Conservation (phyloP, 2,329 filamentous ascomycete genomes). For the Neofusicoccum cordaticola region DNA sequence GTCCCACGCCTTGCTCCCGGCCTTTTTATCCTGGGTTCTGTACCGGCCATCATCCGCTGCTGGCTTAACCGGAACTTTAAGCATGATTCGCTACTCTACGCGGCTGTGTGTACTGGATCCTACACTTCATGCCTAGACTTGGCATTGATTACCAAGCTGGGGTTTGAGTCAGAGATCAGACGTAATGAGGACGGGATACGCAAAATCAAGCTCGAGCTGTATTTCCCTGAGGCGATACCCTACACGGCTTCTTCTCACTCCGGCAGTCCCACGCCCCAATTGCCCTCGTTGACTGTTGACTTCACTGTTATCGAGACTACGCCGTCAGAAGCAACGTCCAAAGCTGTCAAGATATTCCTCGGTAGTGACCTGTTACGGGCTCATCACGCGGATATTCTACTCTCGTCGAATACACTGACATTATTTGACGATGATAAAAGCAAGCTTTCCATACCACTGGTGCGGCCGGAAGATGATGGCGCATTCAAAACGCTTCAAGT, state of each 20-base stretch:
- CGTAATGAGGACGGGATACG: conserved; percentile 62
- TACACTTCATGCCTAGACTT: conserved; percentile 80
- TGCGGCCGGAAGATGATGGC: conserved; percentile 82
- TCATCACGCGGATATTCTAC: conserved; percentile 85
- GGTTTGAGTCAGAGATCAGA: conserved; percentile 64
- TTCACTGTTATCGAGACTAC: conserved; percentile 68
- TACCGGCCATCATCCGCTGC: conserved; percentile 91
- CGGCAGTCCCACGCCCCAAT: conserved; percentile 68
- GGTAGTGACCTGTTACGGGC: conserved; percentile 83
- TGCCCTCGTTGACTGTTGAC: conserved; percentile 75
- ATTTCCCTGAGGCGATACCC: conserved; percentile 86
- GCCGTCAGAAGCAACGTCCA: conserved; percentile 49
- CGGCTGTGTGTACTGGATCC: conserved; percentile 87
- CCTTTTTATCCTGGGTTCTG: conserved; percentile 79
- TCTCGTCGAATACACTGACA: conserved; percentile 87
- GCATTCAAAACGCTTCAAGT: conserved; percentile 76
- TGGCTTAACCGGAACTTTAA: conserved; percentile 92
- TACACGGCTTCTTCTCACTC: conserved; percentile 72
- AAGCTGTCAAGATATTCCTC: conserved; percentile 78
- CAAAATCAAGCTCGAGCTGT: conserved; percentile 75
- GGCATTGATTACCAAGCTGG: conserved; percentile 71
- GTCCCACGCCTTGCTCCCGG: conserved; percentile 76
- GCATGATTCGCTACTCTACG: conserved; percentile 84
- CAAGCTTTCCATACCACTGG: conserved; percentile 85
- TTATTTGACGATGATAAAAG: conserved; percentile 83